Conservation (phyloP, 2,329 filamentous ascomycete species). For the Pseudofabraea citricarpa region DNA sequence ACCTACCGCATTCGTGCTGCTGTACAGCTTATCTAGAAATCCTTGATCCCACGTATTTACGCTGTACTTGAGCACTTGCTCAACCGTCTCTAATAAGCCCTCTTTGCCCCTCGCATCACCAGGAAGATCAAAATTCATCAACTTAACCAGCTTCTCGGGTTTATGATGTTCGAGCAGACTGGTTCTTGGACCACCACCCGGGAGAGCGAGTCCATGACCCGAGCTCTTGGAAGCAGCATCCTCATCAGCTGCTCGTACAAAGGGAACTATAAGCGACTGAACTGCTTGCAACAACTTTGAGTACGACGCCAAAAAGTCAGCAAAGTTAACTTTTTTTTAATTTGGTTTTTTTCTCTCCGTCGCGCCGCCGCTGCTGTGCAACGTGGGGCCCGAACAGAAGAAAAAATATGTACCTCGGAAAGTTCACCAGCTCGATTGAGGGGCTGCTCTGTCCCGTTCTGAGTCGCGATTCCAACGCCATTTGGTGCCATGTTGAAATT, state of each 20-base stretch:
- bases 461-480: constrained; percentile 10
- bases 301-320: too few species aligned
- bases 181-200: constrained; percentile 39
- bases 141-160: constrained; percentile 51
- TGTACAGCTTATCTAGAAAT: constrained; percentile 92
- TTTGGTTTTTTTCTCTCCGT: too few species aligned
- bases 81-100: constrained; percentile 67
- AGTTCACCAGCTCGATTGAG: constrained; percentile 38
- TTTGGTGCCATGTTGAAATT: constrained; percentile 14
- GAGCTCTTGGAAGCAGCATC: constrained; percentile 48
- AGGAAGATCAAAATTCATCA: constrained; percentile 56
- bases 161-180: constrained; percentile 59
- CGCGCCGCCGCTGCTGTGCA: too few species aligned
- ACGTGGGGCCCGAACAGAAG: too few species aligned
- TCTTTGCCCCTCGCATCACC: constrained; percentile 58
- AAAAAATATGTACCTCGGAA: constrained; percentile 41
- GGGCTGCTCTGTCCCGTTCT: constrained; percentile 7
- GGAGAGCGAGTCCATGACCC: constrained; percentile 42
- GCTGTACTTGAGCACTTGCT: constrained; percentile 72
- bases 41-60: constrained; percentile 99
- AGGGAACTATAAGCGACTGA: constrained; percentile 63
- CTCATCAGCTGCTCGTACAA: constrained; percentile 66
- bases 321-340: too few species aligned
- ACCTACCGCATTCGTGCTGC: constrained; percentile 75
- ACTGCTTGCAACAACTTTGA: constrained; percentile 64